Evolutionary conservation across 495 filamentous ascomycete genomes (phyloP).

Genomic region (Hypoxylon subgilvum): DNA sequence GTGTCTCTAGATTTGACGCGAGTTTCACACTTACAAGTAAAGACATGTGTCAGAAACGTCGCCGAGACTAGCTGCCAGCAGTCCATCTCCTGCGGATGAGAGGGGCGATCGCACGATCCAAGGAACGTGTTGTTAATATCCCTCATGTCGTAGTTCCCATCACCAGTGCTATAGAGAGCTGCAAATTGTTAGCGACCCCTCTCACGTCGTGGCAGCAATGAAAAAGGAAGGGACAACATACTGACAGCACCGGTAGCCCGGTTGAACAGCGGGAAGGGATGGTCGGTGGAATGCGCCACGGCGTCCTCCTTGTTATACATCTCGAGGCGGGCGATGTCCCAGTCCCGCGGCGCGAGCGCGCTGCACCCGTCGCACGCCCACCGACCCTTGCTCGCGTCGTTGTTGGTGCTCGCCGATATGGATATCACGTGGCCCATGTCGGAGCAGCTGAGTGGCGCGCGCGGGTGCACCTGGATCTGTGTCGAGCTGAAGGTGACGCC

Average conservation of each 20-base stretch:
- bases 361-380: slow-evolving; percentile 35
- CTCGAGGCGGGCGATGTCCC: slow-evolving; percentile 28
- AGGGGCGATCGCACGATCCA: slow-evolving; percentile 26
- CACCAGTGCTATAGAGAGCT: slow-evolving; percentile 26
- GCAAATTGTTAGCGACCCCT: too few species aligned
- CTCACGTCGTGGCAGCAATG: too few species aligned
- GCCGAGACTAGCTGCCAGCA: slow-evolving; percentile 29
- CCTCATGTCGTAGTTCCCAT: slow-evolving; percentile 27
- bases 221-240: slow-evolving; percentile 22
- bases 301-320: slow-evolving; percentile 29
- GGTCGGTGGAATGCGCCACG: slow-evolving; percentile 17
- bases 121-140: slow-evolving; percentile 35
- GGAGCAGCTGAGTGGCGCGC: slow-evolving; percentile 27
- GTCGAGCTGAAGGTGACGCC: slow-evolving; percentile 23
- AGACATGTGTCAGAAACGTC: slow-evolving; percentile 25
- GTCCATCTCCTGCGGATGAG: slow-evolving; percentile 29
- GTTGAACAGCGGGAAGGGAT: slow-evolving; percentile 26
- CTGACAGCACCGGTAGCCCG: slow-evolving; percentile 30
- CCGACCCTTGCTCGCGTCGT: slow-evolving; percentile 31
- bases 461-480: slow-evolving; percentile 23
- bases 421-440: slow-evolving; percentile 22
- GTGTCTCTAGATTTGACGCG: not conserved
- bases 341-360: slow-evolving; percentile 21
- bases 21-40: slow-evolving; percentile 26
- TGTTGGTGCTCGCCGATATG: slow-evolving; percentile 23